A percentile compares a stretch with the other conserved stretches of the same genome.
Evolutionary conservation across 176 grass and related monocot genomes (phyloP).

Genomic region (Aechmea fasciata): DNA sequence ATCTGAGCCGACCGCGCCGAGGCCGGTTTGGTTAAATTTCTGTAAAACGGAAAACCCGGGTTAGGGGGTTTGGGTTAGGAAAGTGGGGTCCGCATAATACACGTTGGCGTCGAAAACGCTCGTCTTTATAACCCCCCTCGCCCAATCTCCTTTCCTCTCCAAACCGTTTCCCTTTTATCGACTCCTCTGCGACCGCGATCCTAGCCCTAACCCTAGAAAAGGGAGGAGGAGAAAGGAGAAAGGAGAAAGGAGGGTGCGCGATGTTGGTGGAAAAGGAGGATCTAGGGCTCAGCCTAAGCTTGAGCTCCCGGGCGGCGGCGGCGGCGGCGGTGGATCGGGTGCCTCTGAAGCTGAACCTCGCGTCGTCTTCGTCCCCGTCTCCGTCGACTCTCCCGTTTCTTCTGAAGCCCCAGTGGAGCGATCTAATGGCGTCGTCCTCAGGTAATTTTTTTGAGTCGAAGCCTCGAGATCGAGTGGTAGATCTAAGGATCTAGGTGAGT

Average conservation of each 20-base stretch:
- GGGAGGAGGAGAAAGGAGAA: not conserved
- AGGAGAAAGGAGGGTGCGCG: not conserved
- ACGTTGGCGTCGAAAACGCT: not conserved
- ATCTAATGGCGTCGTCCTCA: not conserved
- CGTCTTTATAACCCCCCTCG: not conserved
- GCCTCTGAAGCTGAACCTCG: constrained; percentile 8
- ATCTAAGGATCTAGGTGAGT: not conserved
- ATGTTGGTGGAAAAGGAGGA: constrained; percentile 25
- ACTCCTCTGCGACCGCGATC: not conserved
- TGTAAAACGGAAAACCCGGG: not conserved
- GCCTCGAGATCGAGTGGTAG: not conserved
- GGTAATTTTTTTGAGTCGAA: not conserved
- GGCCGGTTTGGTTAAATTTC: not conserved
- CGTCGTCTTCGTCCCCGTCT: constrained; percentile 2
- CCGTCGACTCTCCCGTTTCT: not conserved
- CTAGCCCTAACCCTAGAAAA: not conserved
- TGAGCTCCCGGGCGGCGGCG: not conserved
- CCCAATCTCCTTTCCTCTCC: not conserved
- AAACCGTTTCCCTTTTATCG: not conserved
- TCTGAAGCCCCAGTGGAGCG: not conserved
- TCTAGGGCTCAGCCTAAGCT: constrained; percentile 19
- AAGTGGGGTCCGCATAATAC: too few species aligned
- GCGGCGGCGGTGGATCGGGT: not conserved
- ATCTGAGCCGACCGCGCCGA: not conserved
- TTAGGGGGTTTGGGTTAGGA: not conserved